Evolutionary conservation across 805 yeast genomes (phyloP), one percentile per base, ranked within the genome.

Genomic region (Teunomyces lycoperdinae): DNA sequence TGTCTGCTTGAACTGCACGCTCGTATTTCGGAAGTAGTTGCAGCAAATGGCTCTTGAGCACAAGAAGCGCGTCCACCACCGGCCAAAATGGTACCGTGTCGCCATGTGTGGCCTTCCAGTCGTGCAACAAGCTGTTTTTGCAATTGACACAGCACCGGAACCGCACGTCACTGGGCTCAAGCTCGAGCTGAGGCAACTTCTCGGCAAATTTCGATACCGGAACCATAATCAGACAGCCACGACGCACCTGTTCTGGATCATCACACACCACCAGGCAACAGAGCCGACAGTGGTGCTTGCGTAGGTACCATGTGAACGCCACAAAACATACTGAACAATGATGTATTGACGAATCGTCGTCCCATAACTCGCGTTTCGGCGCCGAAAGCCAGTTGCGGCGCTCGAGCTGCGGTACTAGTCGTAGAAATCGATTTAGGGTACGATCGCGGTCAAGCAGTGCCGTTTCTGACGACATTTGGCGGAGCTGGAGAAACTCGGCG

Each of bases 241-340:
- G 10, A 71, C 83, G 7, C 72, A 77, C 43, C 50, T 67, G 44
- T 63, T 49, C 55, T 10, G 64, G 56, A 54, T 83, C 84, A 24
- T 85, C 95, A 67, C 97, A 92, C 0, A 89, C 88, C 1, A 87
- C 80, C 26, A 66, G 60, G 0, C 98, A 98, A 70, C 99, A 92
- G 24, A 90, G 64, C 32, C 98, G 71, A 64, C 99, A 94, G 63
- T 92, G 99, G 62, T 94, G 98, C 54, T 85, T 88, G 44, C 97
- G 70, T 20, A 78, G 55, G 0, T 81, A 61, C 39, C 86, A 66
- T 9, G 77, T 71, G 62, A 89, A 94, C 28, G 60, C 57, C 9
- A 73, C 70, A 10, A 70, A 63, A 58, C 99, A 92, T 6, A 87
- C 68, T 6, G 77, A 71, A 61, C 99, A 92, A 46, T 71, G 67